phyloP scores from a whole-genome alignment of 2,329 filamentous ascomycete genomes.

The Nigrograna mackinnonii region DNA sequence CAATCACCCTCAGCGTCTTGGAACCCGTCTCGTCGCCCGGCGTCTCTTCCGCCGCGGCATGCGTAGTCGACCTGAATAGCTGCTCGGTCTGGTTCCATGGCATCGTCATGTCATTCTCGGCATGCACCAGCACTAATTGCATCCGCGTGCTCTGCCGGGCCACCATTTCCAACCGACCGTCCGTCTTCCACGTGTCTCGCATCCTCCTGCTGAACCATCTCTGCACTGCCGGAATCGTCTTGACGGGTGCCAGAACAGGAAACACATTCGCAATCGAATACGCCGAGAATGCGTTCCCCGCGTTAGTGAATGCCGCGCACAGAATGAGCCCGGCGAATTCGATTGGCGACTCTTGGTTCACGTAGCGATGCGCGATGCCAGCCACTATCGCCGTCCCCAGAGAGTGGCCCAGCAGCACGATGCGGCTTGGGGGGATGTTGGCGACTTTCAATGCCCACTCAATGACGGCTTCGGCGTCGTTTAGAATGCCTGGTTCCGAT shows the following conservation, averaged over 20 bases:
- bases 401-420: constrained; percentile 84
- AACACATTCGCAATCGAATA: constrained; percentile 79
- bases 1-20: constrained; percentile 18
- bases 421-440: constrained; percentile 69
- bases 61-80: constrained; percentile 30
- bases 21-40: constrained; percentile 15
- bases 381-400: constrained; percentile 84
- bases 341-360: constrained; percentile 58
- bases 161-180: constrained; percentile 64
- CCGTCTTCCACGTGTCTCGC: constrained; percentile 79
- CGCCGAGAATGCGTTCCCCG: constrained; percentile 72
- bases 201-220: constrained; percentile 67
- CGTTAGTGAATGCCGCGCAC: constrained; percentile 76
- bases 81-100: constrained; percentile 38
- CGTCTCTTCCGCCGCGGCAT: constrained; percentile 21
- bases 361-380: constrained; percentile 73
- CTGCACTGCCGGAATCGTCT: constrained; percentile 66
- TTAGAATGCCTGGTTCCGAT: constrained; percentile 77
- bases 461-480: constrained; percentile 74
- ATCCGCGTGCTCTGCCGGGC: constrained; percentile 38
- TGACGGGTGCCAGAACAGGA: constrained; percentile 75
- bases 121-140: constrained; percentile 35
- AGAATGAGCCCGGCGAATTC: constrained; percentile 82
- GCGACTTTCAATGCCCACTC: constrained; percentile 73
- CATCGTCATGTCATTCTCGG: constrained; percentile 38